Evolutionary conservation across 2,329 filamentous ascomycete genomes (phyloP).

Genomic region (Dactylonectria macrodidyma): DNA sequence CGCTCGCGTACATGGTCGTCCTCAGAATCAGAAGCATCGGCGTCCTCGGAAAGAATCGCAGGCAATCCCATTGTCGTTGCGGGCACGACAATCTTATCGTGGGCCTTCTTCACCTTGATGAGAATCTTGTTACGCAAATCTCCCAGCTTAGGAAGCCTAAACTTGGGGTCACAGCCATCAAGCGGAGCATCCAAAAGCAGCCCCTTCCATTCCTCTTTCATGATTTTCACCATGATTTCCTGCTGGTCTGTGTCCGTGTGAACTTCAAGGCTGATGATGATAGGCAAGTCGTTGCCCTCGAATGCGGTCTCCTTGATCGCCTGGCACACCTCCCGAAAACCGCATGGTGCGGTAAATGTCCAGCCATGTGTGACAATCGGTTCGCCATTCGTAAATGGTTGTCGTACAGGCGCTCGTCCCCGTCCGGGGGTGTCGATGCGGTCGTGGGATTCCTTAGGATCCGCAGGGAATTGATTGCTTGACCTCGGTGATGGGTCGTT

Average conservation of each 20-base stretch:
- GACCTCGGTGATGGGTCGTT: constrained; percentile 51
- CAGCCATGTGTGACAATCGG: constrained; percentile 87
- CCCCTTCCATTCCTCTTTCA: constrained; percentile 88
- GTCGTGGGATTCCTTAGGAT: constrained; percentile 54
- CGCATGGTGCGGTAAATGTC: constrained; percentile 87
- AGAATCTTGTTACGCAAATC: constrained; percentile 86
- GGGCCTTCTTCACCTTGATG: constrained; percentile 81
- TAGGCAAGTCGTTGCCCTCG: constrained; percentile 79
- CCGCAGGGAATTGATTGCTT: constrained; percentile 47
- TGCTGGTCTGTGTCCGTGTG: constrained; percentile 89
- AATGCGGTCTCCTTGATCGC: constrained; percentile 87
- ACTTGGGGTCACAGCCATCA: constrained; percentile 65
- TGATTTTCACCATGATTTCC: constrained; percentile 92
- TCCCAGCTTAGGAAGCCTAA: constrained; percentile 77
- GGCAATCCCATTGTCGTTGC: constrained; percentile 53
- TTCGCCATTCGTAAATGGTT: constrained; percentile 66
- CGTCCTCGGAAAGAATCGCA: constrained; percentile 50
- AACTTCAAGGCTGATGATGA: constrained; percentile 94
- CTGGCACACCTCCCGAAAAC: constrained; percentile 88
- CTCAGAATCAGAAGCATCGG: constrained; percentile 60
- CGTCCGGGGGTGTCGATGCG: constrained; percentile 50
- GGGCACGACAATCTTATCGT: constrained; percentile 51
- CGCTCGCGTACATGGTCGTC: constrained; percentile 58
- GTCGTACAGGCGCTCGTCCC: constrained; percentile 43
- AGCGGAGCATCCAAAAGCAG: constrained; percentile 76